Evolutionary conservation across 1,284 basidiomycete genomes (phyloP).

Genomic region (Phellopilus nigrolimitatus): DNA sequence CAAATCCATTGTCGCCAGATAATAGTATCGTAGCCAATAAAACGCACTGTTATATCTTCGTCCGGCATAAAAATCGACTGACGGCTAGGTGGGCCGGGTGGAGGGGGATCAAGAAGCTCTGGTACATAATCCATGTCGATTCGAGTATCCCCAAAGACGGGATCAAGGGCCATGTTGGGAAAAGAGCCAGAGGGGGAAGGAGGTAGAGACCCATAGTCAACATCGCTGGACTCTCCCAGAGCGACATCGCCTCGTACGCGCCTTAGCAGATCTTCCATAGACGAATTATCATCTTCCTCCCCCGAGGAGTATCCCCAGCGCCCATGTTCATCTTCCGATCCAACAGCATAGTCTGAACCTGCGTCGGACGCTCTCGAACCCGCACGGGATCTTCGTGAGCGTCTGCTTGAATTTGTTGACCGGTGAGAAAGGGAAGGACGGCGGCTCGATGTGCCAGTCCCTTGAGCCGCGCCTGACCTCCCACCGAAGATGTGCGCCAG

Average conservation of each 20-base stretch:
- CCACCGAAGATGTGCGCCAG: slow-evolving; percentile 62
- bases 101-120: slow-evolving; percentile 57
- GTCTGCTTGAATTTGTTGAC: slow-evolving; percentile 49
- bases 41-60: slow-evolving; percentile 86
- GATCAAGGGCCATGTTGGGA: slow-evolving; percentile 67
- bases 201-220: slow-evolving; percentile 65
- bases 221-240: slow-evolving; percentile 36
- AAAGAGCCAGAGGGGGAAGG: slow-evolving; percentile 56
- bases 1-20: slow-evolving; percentile 66
- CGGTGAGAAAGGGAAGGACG: slow-evolving; percentile 52
- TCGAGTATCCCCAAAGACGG: slow-evolving; percentile 73
- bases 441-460: slow-evolving; percentile 35
- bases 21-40: slow-evolving; percentile 84
- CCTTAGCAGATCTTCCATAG: slow-evolving; percentile 26
- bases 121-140: slow-evolving; percentile 71
- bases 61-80: slow-evolving; percentile 89
- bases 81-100: slow-evolving; percentile 71
- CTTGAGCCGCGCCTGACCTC: slow-evolving; percentile 35
- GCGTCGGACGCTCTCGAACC: slow-evolving; percentile 41
- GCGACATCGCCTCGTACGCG: slow-evolving; percentile 28
- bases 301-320: slow-evolving; percentile 79
- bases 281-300: slow-evolving; percentile 37
- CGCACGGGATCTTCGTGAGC: slow-evolving; percentile 45
- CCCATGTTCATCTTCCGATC: slow-evolving; percentile 53
- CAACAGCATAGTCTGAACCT: slow-evolving; percentile 54